Base-by-base conservation (phyloP, 2,329 filamentous ascomycete species). In the Monilinia fructigena region DNA sequence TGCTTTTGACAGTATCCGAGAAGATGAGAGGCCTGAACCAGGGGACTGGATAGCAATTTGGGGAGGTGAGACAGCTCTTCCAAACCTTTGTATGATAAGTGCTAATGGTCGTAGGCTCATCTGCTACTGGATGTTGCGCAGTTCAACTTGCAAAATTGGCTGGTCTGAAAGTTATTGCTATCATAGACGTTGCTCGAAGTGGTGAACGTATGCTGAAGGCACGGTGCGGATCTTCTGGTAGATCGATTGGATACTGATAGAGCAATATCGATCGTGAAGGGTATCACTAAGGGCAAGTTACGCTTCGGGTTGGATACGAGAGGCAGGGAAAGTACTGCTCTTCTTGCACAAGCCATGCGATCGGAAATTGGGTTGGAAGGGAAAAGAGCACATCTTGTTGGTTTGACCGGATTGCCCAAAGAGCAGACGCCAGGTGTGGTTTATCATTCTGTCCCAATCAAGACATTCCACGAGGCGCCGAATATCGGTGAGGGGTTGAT, bases 41-140 rank as follows among this genome's bases (percentile, higher is more conserved):
- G 89, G 87, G 0, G 89, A 93, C 68, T 92, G 88, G 85, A 77
- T 93, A 50, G 86, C 85, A 1, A 85, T 93, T 56, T 93, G 90
- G 89, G 90, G 90, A 66, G 90, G 86, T 81, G 71, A 73, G 79
- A 70, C 10, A 18, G 18, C 42, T 10, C 10, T 10, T 40, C 7
- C 6, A 50, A 63, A n/a, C 52, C n/a, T 16, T 23, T 7, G 28
- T 28, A 28, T 23, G 26, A 26, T 31, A 38, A 6, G 28, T 52
- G 23, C 65, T 69, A 16, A 69, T 47, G 58, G 18, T 42, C 11
- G 14, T 38, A 85, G 82, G 81, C 1, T 91, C 88, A 1, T 89
- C 88, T 0, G 91, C 88, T 0, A 90, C 87, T 1, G 90, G 89
- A 0, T 84, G 87, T 69, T 80, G 90, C 8, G 81, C 85, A 0